Evolutionary conservation across 441 rosid genomes (phyloP), one percentile per base, ranked within the genome.

Genomic region (Melastoma candidum): DNA sequence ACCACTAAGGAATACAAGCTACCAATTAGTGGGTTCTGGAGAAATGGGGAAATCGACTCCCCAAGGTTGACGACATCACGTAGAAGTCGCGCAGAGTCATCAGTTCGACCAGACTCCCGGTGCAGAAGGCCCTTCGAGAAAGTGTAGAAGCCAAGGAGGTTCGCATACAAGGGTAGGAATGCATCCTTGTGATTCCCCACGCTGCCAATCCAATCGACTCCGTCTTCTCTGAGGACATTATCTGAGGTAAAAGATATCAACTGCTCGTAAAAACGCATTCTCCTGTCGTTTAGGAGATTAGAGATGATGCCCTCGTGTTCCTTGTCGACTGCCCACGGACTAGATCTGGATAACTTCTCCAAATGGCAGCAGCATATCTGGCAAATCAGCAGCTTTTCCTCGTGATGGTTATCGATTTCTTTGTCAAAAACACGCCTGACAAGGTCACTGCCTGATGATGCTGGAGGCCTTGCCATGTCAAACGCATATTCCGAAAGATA

Each of bases 391-490:
- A 89, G 82, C 79, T 87, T 93, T 73, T 93, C 99, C 72, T 93
- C 95, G 4, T 89, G 95, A 61, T 86, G 96, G 59, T 93, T 93
- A 69, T 93, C 96, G 1, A 84, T 81, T 68, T 93, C 99, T 76
- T 83, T 89, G 83, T 93, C 99, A 32, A 93, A 93, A 56, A 93
- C 97, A 60, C 73, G 82, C 64, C 96, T 77, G 64, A 93, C 89
- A 29, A 89, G 71, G 74, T 93, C 95, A 57, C 75, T 77, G 50
- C 71, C 44, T 3, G 82, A 36, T 36, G 43, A 61, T 11, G 69
- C 73, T 24, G 58, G 72, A 63, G 66, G 72, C 68, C 65, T 77
- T 22, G 82, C 90, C 9, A 78, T 71, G 60, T 69, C 68, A 24
- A 61, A 68, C 13, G 83, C 82, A 90, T 83, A 86, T 56, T 48